Conservation (phyloP, 164 flowering plant genomes). For the Nelumbo lutea region DNA sequence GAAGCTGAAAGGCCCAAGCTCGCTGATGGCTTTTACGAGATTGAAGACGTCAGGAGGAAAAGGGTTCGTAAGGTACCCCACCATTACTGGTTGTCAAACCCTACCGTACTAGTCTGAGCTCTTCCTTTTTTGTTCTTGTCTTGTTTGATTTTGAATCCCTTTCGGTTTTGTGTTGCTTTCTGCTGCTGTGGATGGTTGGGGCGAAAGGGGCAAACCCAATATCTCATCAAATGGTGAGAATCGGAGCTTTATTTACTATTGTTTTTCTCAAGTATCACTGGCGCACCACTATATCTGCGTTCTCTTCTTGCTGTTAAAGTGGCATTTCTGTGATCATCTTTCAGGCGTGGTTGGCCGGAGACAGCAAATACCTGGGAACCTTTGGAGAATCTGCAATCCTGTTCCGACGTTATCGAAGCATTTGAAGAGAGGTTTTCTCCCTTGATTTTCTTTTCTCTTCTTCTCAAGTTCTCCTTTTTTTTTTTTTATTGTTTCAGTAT, state of each 20-base stretch:
- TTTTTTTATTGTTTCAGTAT: neutral
- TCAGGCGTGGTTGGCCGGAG: constrained; percentile 99
- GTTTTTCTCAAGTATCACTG: too few relatives aligned
- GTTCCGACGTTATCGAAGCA: constrained; percentile 77
- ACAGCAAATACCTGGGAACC: constrained; percentile 98
- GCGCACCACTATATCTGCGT: too few relatives aligned
- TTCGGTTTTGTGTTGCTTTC: neutral
- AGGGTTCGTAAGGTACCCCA: constrained; percentile 68
- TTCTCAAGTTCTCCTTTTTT: neutral
- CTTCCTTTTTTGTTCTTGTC: too few relatives aligned
- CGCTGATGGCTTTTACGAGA: constrained; percentile 83
- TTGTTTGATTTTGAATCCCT: too few relatives aligned
- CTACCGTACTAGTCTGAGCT: too few relatives aligned
- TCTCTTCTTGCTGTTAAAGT: neutral
- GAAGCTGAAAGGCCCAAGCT: constrained; percentile 49
- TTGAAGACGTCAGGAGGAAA: constrained; percentile 72
- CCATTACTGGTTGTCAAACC: too few relatives aligned
- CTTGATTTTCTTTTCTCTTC: neutral
- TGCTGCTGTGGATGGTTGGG: constrained; percentile 1
- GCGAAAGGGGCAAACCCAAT: constrained; percentile 64
- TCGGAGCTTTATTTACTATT: neutral
- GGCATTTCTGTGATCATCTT: neutral
- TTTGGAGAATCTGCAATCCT: constrained; percentile 61
- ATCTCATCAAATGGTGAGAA: constrained; percentile 77
- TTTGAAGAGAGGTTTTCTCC: constrained; percentile 67